A percentile compares a stretch with the other conserved stretches of the same genome.
phyloP scores from a whole-genome alignment of 2,329 filamentous ascomycete species.

The Penicillium sp. region DNA sequence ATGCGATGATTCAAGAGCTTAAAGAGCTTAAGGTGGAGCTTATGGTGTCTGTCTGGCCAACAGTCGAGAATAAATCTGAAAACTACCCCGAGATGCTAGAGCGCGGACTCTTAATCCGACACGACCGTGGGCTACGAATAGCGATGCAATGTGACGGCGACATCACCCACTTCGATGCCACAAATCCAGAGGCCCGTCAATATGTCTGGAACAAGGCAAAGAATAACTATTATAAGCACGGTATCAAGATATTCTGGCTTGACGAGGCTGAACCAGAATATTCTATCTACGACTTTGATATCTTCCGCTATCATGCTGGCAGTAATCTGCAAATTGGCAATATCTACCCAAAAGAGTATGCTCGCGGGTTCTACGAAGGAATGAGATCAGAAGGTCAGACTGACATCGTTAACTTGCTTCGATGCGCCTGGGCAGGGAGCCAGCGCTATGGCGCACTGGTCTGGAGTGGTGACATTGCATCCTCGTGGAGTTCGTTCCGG shows the following conservation, averaged over 20 bases:
- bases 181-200: conserved; percentile 61
- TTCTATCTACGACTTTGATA: conserved; percentile 67
- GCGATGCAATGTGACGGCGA: conserved; percentile 65
- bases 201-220: conserved; percentile 66
- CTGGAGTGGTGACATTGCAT: conserved; percentile 70
- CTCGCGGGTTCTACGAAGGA: conserved; percentile 64
- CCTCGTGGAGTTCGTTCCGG: conserved; percentile 63
- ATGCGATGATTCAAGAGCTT: conserved; percentile 67
- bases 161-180: conserved; percentile 66
- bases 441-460: conserved; percentile 69
- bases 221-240: conserved; percentile 64
- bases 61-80: conserved; percentile 62
- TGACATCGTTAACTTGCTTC: conserved; percentile 63
- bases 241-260: conserved; percentile 69
- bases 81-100: conserved; percentile 68
- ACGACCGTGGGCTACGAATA: conserved; percentile 62
- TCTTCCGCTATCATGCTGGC: conserved; percentile 64
- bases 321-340: conserved; percentile 63
- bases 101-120: conserved; percentile 63
- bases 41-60: conserved; percentile 74
- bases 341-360: conserved; percentile 63
- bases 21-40: conserved; percentile 63
- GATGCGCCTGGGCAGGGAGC: conserved; percentile 62
- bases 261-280: conserved; percentile 73
- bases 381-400: conserved; percentile 57